Base-by-base conservation (phyloP, 345 rosid genomes). In the Aurinia saxatilis region DNA sequence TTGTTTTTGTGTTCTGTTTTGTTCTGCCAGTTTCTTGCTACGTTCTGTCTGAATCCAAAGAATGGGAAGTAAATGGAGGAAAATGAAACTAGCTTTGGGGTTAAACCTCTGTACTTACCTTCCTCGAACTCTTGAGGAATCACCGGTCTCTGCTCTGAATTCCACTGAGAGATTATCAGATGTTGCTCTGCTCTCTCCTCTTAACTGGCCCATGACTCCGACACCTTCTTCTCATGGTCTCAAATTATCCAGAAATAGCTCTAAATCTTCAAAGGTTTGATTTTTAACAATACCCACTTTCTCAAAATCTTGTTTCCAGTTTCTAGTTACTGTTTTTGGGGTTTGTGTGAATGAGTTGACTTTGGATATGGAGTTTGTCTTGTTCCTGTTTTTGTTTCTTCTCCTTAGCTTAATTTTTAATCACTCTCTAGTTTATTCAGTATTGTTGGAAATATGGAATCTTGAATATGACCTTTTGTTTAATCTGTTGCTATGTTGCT, bases 1-100 rank as follows among this genome's bases (percentile, higher is more conserved):
- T 29, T 27, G 23, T 14, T n/a, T n/a, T 5, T 7, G 34, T 6
- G n/a, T n/a, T 50, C 57, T 66, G 41, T 75, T 50, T 57, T 34
- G 39, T 54, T 63, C 12, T 10, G 29, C 41, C 50, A 34, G 16
- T 47, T 30, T 59, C 21, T 56, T 27, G 2, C 2, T 2, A 48
- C 64, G 53, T 56, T 39, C 6, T 5, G 30, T 37, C 57, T 19
- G 34, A 21, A 42, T 59, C 50, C 16, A n/a, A 29, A 57, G 42
- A 72, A 90, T 87, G 98, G 82, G 76, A 49, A 84, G 77, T 74
- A 91, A 81, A 65, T 91, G 98, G 98, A 81, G 91, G 56, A 91
- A 80, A 55, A 91, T 82, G 47, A 91, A 86, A 78, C 75, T 82
- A 4, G 90, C 91, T 61, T 57, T 91, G 66, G 88, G 98, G 14